Percentiles rank a stretch among this genome's conserved stretches.
Conservation (phyloP, 2,329 filamentous ascomycete genomes). For the Dryadomyces quercus-mongolicae region DNA sequence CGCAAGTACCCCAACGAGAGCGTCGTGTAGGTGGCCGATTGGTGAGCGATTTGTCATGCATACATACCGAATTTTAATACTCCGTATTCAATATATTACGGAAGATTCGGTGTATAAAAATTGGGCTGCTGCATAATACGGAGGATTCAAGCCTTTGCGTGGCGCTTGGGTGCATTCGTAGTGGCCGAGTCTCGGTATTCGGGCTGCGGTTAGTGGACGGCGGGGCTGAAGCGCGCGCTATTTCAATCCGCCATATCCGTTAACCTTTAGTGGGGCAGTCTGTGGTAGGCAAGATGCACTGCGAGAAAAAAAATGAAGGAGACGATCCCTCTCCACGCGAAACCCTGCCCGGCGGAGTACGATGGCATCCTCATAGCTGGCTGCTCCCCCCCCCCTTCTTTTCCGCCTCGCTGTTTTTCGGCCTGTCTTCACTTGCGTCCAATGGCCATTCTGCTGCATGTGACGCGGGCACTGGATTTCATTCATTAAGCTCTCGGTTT, state of each 20-base stretch:
- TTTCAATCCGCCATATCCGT: constrained; percentile 1
- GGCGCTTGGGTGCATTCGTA: background rate
- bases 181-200: background rate
- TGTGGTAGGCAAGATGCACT: background rate
- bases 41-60: too few relatives aligned
- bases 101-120: background rate
- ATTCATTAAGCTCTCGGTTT: background rate
- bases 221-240: background rate
- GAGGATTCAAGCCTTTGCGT: too few relatives aligned
- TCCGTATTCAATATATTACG: too few relatives aligned
- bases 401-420: background rate
- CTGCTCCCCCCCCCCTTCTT: too few relatives aligned
- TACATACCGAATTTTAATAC: too few relatives aligned
- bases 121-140: too few relatives aligned
- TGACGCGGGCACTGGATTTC: too few relatives aligned
- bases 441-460: background rate
- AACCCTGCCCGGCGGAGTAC: background rate
- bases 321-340: background rate
- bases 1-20: constrained; percentile 55
- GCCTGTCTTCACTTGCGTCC: background rate
- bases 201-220: background rate
- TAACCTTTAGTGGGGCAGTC: background rate
- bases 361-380: background rate
- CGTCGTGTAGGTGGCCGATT: constrained; percentile 20
- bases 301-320: background rate